Evolutionary conservation across 129 eudicot species (phyloP).

Genomic region (Calendula officinalis): DNA sequence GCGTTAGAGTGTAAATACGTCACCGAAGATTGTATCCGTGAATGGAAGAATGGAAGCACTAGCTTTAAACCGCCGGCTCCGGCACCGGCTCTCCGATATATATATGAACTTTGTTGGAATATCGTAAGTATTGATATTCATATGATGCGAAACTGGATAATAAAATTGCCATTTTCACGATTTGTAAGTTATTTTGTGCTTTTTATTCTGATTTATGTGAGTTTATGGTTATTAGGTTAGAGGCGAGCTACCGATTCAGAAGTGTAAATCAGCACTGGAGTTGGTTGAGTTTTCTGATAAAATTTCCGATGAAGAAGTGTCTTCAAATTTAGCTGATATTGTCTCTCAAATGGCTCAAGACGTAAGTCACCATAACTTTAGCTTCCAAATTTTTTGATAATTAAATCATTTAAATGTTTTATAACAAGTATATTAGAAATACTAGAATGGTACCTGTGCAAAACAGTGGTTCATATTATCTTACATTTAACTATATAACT

Average conservation of each 20-base stretch:
- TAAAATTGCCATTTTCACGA: no score
- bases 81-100: conserved; percentile 64
- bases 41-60: conserved; percentile 65
- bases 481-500: no score
- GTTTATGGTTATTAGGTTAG: conserved; percentile 56
- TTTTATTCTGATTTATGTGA: background rate
- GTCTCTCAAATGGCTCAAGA: conserved; percentile 93
- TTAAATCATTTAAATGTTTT: background rate
- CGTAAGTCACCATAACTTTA: conserved; percentile 45
- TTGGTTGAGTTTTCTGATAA: conserved; percentile 59
- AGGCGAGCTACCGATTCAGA: conserved; percentile 80
- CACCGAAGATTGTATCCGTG: conserved; percentile 70
- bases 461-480: no score
- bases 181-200: no score
- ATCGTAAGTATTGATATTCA: conserved; percentile 38
- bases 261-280: conserved; percentile 81
- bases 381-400: background rate
- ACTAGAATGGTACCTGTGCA: conserved; percentile 1
- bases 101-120: conserved; percentile 80
- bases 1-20: conserved; percentile 60
- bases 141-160: background rate
- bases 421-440: background rate
- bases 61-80: conserved; percentile 55
- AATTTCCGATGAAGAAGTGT: conserved; percentile 49
- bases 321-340: conserved; percentile 83